These are phyloP conservation scores for Paramecium pentaurelia DNA, from an alignment of 73 alveolate genomes.

Conservation along the genomic window DNA sequence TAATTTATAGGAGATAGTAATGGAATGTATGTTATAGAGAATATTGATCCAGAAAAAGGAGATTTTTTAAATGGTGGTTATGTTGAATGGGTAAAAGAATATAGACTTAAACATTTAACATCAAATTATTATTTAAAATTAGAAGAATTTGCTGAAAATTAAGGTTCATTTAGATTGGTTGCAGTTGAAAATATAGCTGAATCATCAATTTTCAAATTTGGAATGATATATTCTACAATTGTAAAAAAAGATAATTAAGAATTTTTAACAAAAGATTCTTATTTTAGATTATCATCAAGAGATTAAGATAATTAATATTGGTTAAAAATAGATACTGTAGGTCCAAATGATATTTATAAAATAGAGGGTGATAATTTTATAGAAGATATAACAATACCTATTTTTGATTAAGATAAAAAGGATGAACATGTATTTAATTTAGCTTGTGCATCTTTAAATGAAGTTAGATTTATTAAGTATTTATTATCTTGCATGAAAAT, in stretches of 20 bases:
- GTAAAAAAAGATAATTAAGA: not conserved
- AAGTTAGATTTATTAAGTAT: slow-evolving; percentile 51
- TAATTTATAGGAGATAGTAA: slow-evolving; percentile 57
- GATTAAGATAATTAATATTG: not conserved
- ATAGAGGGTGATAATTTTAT: slow-evolving; percentile 32
- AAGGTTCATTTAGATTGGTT: not conserved
- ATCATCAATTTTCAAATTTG: slow-evolving; percentile 47
- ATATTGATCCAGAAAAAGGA: not conserved
- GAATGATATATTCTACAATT: slow-evolving; percentile 36
- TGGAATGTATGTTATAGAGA: slow-evolving; percentile 61
- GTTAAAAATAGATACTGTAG: slow-evolving; percentile 18
- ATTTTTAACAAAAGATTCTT: slow-evolving; percentile 10
- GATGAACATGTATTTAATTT: slow-evolving; percentile 56
- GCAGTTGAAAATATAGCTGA: not conserved
- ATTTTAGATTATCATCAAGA: slow-evolving; percentile 23
- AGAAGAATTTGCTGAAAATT: not conserved
- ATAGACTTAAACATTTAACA: slow-evolving; percentile 57
- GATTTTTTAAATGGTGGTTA: slow-evolving; percentile 48
- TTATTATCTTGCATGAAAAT: slow-evolving; percentile 57
- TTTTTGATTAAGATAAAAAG: slow-evolving; percentile 29
- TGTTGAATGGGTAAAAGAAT: slow-evolving; percentile 54
- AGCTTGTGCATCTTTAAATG: slow-evolving; percentile 46
- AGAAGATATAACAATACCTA: slow-evolving; percentile 47
- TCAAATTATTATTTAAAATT: slow-evolving; percentile 46
- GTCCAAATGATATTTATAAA: not conserved